Percentiles rank a stretch among this genome's conserved stretches.
Evolutionary conservation across 805 yeast species (phyloP).

Genomic region (Lipomyces kockii): DNA sequence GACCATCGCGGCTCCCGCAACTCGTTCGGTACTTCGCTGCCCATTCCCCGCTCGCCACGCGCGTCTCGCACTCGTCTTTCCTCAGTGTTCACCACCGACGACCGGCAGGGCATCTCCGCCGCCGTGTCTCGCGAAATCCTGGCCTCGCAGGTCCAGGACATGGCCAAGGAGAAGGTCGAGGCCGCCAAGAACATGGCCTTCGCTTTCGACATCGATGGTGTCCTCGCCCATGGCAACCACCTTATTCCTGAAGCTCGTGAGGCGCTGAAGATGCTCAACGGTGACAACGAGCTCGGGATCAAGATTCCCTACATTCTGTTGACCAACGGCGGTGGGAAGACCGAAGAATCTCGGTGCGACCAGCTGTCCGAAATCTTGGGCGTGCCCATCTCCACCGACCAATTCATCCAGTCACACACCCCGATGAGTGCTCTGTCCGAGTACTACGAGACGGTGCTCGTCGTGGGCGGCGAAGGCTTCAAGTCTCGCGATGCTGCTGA

Average conservation of each 20-base stretch:
- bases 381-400: slow-evolving; percentile 68
- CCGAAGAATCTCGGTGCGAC: slow-evolving; percentile 72
- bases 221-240: slow-evolving; percentile 80
- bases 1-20: slow-evolving; percentile 13
- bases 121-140: slow-evolving; percentile 10
- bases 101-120: slow-evolving; percentile 6
- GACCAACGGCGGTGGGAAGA: slow-evolving; percentile 92
- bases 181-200: slow-evolving; percentile 58
- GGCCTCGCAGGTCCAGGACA: slow-evolving; percentile 10
- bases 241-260: slow-evolving; percentile 79
- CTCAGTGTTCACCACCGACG: slow-evolving; percentile 1
- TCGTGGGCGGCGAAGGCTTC: slow-evolving; percentile 88
- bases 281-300: slow-evolving; percentile 75
- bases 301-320: slow-evolving; percentile 82
- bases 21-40: slow-evolving; percentile 13
- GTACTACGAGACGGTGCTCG: slow-evolving; percentile 71
- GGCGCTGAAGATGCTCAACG: slow-evolving; percentile 74
- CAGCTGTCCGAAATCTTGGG: slow-evolving; percentile 68
- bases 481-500: slow-evolving; percentile 82
- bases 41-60: slow-evolving; percentile 13
- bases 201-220: slow-evolving; percentile 94
- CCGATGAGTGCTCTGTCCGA: slow-evolving; percentile 85
- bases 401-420: slow-evolving; percentile 90
- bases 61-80: slow-evolving; percentile 6
- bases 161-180: slow-evolving; percentile 16